phyloP scores from a whole-genome alignment of 78 protist genomes.

The Dictyostelium purpureum region DNA sequence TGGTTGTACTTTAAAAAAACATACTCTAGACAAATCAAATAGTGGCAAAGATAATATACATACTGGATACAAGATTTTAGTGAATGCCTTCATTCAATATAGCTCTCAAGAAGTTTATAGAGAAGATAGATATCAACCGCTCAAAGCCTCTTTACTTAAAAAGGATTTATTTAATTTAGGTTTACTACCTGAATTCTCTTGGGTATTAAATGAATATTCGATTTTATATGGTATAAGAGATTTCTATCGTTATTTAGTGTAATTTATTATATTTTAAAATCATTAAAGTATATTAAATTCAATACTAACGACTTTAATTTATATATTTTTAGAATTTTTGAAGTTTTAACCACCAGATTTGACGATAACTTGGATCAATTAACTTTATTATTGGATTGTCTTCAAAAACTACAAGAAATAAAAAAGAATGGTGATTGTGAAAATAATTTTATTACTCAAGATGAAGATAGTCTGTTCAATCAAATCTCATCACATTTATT shows the following conservation, averaged over 20 bases:
- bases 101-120: conserved; percentile 4
- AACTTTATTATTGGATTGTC: conserved; percentile 7
- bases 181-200: conserved; percentile 11
- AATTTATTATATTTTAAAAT: neutral
- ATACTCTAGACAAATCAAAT: neutral
- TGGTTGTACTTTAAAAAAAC: conserved; percentile 41
- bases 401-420: conserved; percentile 1
- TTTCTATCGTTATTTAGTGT: conserved; percentile 54
- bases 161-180: conserved; percentile 1
- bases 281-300: neutral
- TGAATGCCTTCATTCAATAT: conserved; percentile 12
- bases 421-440: neutral
- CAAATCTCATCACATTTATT: neutral
- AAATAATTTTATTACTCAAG: neutral
- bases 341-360: conserved; percentile 2
- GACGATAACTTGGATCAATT: conserved; percentile 35
- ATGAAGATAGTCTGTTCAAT: conserved; percentile 17
- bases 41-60: conserved; percentile 17
- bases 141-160: conserved; percentile 2
- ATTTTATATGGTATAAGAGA: conserved; percentile 54
- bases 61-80: conserved; percentile 32
- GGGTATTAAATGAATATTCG: conserved; percentile 45
- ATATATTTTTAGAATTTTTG: neutral
- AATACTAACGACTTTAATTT: neutral
- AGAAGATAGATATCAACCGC: neutral